phyloP scores from a whole-genome alignment of 805 yeast genomes.

The Yarrowia bubula region DNA sequence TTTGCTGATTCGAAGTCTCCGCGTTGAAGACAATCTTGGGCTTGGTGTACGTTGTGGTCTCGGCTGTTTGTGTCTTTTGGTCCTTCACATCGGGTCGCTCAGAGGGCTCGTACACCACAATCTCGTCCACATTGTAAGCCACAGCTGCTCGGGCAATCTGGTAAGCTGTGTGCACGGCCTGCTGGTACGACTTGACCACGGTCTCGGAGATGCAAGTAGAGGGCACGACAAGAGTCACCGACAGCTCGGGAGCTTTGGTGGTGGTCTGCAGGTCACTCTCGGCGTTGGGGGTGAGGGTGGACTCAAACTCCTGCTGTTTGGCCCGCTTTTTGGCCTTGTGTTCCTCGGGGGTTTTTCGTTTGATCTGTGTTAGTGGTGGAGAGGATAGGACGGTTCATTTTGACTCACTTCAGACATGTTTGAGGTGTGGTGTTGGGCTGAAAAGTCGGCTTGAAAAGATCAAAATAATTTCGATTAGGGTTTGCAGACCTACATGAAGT shows the following conservation, averaged over 20 bases:
- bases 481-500: not conserved
- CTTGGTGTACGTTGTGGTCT: constrained; percentile 34
- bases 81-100: constrained; percentile 30
- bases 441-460: not conserved
- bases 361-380: constrained; percentile 16
- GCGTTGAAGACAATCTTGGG: constrained; percentile 35
- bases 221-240: constrained; percentile 47
- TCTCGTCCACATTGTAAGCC: constrained; percentile 66
- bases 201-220: constrained; percentile 55
- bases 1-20: constrained; percentile 30
- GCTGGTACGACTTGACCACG: constrained; percentile 65
- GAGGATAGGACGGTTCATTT: too few relatives aligned
- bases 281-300: constrained; percentile 7
- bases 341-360: constrained; percentile 8
- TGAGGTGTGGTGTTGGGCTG: not conserved
- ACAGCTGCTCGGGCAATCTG: constrained; percentile 78
- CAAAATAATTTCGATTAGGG: constrained; percentile 18
- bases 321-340: constrained; percentile 17
- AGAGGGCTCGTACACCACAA: constrained; percentile 62
- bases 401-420: constrained; percentile 16
- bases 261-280: constrained; percentile 6
- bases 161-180: constrained; percentile 68
- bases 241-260: not conserved
- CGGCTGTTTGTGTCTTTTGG: constrained; percentile 30
- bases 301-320: constrained; percentile 11